These are phyloP conservation scores for Ceratocystiopsis sp. DNA, from an alignment of 2,329 filamentous ascomycete genomes.

Conservation along the genomic window DNA sequence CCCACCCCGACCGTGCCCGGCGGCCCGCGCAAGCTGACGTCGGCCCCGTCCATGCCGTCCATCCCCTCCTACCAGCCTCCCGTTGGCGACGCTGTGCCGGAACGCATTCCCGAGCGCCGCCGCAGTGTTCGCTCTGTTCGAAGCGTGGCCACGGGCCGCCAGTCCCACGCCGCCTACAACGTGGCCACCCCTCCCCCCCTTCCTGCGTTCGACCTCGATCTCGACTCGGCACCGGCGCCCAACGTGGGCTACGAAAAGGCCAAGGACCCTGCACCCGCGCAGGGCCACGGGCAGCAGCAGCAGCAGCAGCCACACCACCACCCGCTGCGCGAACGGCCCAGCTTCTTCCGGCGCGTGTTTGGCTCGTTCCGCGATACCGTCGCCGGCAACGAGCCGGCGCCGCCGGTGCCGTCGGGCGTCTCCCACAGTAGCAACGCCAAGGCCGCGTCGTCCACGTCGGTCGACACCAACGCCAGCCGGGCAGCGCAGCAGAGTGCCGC, in stretches of 20 bases:
- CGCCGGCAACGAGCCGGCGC: slow-evolving; percentile 6
- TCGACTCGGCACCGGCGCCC: slow-evolving; percentile 39
- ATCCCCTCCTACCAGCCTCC: slow-evolving; percentile 22
- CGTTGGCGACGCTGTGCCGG: slow-evolving; percentile 18
- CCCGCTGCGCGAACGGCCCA: slow-evolving; percentile 41
- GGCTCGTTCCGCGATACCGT: slow-evolving; percentile 45
- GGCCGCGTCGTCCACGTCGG: slow-evolving; percentile 17
- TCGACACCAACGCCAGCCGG: slow-evolving; percentile 17
- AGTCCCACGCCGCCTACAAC: slow-evolving; percentile 15
- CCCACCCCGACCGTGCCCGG: slow-evolving; percentile 72
- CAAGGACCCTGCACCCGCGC: slow-evolving; percentile 29
- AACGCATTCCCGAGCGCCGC: slow-evolving; percentile 27
- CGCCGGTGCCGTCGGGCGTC: slow-evolving; percentile 7
- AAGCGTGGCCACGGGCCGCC: slow-evolving; percentile 24
- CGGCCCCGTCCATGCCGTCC: slow-evolving; percentile 19
- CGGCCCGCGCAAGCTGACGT: slow-evolving; percentile 44
- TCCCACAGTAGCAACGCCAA: too few species aligned
- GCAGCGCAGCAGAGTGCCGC: slow-evolving; percentile 24
- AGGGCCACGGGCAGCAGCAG: slow-evolving; percentile 11
- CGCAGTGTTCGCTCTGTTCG: slow-evolving; percentile 41
- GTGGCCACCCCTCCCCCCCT: slow-evolving; percentile 10
- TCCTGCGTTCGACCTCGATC: slow-evolving; percentile 21
- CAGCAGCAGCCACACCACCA: slow-evolving; percentile 21
- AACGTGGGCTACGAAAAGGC: slow-evolving; percentile 41
- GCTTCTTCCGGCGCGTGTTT: slow-evolving; percentile 91